Percentiles rank a stretch among this genome's conserved stretches.
These are phyloP conservation scores for Boeremia lycopersici DNA, from an alignment of 2,329 filamentous ascomycete species.

Conservation along the genomic window DNA sequence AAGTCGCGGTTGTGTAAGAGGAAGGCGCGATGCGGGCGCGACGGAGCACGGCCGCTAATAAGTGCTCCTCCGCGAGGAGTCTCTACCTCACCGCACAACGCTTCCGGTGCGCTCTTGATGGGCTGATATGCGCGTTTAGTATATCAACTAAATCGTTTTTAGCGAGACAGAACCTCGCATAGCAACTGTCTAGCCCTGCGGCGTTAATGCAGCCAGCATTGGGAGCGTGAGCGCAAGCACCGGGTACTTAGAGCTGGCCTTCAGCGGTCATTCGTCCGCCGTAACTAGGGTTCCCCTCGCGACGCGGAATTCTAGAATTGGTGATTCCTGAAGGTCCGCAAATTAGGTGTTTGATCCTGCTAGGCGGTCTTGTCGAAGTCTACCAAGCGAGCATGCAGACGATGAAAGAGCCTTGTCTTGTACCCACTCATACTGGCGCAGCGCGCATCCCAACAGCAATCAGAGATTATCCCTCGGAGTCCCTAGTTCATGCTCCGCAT, in stretches of 20 bases:
- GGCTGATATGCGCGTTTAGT: background rate
- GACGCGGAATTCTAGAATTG: background rate
- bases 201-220: background rate
- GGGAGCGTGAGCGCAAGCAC: background rate
- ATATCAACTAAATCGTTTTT: background rate
- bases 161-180: background rate
- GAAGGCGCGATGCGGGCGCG: background rate
- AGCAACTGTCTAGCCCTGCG: background rate
- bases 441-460: background rate
- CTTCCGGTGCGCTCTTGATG: background rate
- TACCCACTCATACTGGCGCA: background rate
- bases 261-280: constrained; percentile 1
- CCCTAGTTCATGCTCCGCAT: background rate
- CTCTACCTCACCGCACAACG: constrained; percentile 1
- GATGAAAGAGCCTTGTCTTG: background rate
- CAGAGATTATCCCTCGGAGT: background rate
- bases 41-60: background rate
- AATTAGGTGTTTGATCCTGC: constrained; percentile 12
- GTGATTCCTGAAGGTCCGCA: background rate
- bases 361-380: background rate
- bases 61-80: background rate
- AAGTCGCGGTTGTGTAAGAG: background rate
- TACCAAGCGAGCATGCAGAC: background rate
- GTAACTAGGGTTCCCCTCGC: constrained; percentile 1
- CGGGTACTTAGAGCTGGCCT: constrained; percentile 3